phyloP scores from a whole-genome alignment of 2,329 filamentous ascomycete genomes.

The Ilyonectria sp. region DNA sequence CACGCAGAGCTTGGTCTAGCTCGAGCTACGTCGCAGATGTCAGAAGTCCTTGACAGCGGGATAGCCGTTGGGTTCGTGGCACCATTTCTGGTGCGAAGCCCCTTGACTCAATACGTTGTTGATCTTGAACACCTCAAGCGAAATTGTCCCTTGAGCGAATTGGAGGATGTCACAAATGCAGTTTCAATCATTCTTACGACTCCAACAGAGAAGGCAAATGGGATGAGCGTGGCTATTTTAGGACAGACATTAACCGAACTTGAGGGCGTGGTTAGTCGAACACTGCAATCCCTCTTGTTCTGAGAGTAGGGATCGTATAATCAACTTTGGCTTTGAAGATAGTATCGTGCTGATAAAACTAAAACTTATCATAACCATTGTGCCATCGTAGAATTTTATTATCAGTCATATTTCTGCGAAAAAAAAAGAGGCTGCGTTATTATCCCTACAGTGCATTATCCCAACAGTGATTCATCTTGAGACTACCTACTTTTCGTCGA shows the following conservation, averaged over 20 bases:
- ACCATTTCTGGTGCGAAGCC: background rate
- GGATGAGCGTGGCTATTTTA: background rate
- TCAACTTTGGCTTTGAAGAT: no score
- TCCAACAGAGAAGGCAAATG: background rate
- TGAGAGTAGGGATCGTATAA: no score
- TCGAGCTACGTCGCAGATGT: slow-evolving; percentile 1
- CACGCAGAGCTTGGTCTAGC: slow-evolving; percentile 8
- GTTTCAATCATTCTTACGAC: background rate
- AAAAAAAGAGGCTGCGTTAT: no score
- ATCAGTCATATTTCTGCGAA: no score
- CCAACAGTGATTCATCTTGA: no score
- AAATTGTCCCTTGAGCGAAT: background rate
- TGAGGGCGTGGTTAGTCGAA: no score
- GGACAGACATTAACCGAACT: background rate
- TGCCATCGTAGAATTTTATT: no score
- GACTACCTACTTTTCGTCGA: no score
- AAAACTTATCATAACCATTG: no score
- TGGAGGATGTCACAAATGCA: slow-evolving; percentile 8
- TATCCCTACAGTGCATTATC: no score
- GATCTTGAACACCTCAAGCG: background rate
- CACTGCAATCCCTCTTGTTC: no score
- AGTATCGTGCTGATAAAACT: no score
- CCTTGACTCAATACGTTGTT: background rate
- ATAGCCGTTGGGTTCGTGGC: slow-evolving; percentile 7
- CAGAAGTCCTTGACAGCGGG: slow-evolving; percentile 1